Evolutionary conservation across 2,329 filamentous ascomycete species (phyloP), one percentile per base, ranked within the genome.

Genomic region (Colletotrichum sp.): DNA sequence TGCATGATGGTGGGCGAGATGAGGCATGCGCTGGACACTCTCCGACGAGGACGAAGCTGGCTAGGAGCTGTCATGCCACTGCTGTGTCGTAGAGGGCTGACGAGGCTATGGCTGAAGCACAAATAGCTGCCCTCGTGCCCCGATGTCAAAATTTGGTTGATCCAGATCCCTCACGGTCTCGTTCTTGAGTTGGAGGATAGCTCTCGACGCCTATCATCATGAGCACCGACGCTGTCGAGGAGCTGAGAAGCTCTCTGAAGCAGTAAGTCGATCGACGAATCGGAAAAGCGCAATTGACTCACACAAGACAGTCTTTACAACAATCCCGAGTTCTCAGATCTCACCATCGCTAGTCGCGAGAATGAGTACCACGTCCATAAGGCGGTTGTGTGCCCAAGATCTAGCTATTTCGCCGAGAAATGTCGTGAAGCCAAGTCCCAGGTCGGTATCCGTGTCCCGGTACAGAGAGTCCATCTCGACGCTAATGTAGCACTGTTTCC

Each of bases 361-460:
- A 8, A 26, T 8, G 62, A 71, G 39, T 71, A 75, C 4, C 68
- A 36, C 7, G 72, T 75, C 2, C 72, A 75, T n/a, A 75, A 62
- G 62, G 68, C 72, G 13, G 49, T 75, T 5, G 72, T 75, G n/a
- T 75, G 72, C 30, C 68, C 72, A 21, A 65, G 72, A n/a, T 71
- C 72, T 2, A 49, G 44, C 1, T 75, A 60, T 49, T 71, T 75
- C 55, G 68, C 72, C n/a, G n/a, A 32, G 6, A 26, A 71, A n/a
- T 71, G 59, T 26, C 72, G 68, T 18, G 72, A 64, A 5, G 13
- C 21, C n/a, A 59, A 49, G 9, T 18, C n/a, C 6, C 28, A 59
- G 34, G 72, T 66, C 10, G 15, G 63, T 28, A 12, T 18, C 1
- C 44, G 18, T 13, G 18, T n/a, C 18, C n/a, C 6, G 9, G 44